Conservation (phyloP, 257 asterid species). For the Jacaranda mimosifolia region DNA sequence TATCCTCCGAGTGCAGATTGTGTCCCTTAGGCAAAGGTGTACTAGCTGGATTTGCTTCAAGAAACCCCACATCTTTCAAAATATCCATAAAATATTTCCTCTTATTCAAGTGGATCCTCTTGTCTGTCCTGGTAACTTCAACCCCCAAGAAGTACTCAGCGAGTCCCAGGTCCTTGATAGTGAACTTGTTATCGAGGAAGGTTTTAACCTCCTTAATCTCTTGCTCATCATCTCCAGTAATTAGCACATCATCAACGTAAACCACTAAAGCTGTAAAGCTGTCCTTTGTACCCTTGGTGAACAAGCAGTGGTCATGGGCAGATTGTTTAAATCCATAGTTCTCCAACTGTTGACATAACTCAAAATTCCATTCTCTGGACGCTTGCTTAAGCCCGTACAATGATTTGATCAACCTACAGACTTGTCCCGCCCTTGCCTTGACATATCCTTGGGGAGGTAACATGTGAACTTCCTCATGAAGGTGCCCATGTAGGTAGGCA, state of each 20-base stretch:
- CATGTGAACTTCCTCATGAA: too few relatives aligned
- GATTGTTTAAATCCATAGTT: not conserved
- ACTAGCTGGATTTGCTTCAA: not conserved
- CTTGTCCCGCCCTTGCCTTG: not conserved
- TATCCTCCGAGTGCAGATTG: not conserved
- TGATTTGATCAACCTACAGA: not conserved
- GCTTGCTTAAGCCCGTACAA: not conserved
- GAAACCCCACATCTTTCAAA: not conserved
- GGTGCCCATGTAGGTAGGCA: too few relatives aligned
- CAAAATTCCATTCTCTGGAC: not conserved
- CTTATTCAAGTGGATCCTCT: not conserved
- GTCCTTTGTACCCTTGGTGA: not conserved
- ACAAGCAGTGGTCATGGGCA: not conserved
- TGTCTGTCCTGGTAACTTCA: not conserved
- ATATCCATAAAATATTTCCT: not conserved
- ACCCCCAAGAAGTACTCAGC: not conserved
- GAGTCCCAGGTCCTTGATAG: too few relatives aligned
- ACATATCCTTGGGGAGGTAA: too few relatives aligned
- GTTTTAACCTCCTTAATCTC: too few relatives aligned
- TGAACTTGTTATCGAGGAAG: too few relatives aligned
- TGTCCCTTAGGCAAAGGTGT: not conserved
- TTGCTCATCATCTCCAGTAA: not conserved
- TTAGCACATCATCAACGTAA: not conserved
- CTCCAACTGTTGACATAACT: too few relatives aligned
- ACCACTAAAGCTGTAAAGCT: not conserved